A percentile compares a stretch with the other conserved stretches of the same genome.
Evolutionary conservation across 371 early-diverging fungal species (phyloP).

Genomic region (Mortierella sp.): DNA sequence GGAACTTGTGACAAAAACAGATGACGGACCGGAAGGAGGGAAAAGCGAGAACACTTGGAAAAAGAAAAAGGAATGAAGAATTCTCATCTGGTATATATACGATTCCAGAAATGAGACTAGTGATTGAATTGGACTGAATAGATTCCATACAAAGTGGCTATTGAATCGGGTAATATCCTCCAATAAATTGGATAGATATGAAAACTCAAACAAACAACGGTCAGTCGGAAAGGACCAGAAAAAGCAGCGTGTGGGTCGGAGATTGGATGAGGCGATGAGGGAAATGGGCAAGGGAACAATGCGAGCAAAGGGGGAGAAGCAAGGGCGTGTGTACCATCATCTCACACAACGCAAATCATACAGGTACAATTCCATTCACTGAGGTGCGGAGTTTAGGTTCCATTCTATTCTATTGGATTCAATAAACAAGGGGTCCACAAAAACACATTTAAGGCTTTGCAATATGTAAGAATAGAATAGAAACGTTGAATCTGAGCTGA

Average conservation of each 20-base stretch:
- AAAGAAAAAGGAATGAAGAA: slow-evolving; percentile 13
- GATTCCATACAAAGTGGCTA: neutral
- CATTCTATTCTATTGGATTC: slow-evolving; percentile 1
- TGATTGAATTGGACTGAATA: slow-evolving; percentile 42
- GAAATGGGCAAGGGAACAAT: slow-evolving; percentile 19
- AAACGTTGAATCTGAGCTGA: slow-evolving; percentile 15
- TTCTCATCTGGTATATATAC: slow-evolving; percentile 30
- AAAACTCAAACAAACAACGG: slow-evolving; percentile 24
- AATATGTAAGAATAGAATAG: slow-evolving; percentile 9
- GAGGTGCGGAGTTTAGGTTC: slow-evolving; percentile 12
- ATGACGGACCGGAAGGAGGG: neutral
- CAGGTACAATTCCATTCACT: slow-evolving; percentile 11
- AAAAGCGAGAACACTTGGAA: slow-evolving; percentile 1
- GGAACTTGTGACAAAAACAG: slow-evolving; percentile 4
- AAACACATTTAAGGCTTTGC: neutral
- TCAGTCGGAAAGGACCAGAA: slow-evolving; percentile 39
- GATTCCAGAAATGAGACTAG: slow-evolving; percentile 14
- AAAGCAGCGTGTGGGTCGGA: slow-evolving; percentile 47
- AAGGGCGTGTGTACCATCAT: slow-evolving; percentile 2
- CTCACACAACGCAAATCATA: neutral
- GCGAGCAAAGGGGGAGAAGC: neutral
- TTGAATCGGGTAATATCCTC: slow-evolving; percentile 7
- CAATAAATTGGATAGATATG: neutral
- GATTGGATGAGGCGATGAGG: slow-evolving; percentile 33
- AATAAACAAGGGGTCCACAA: slow-evolving; percentile 6